These are phyloP conservation scores for Cercis canadensis DNA, from an alignment of 306 rosid genomes.

Conservation along the genomic window DNA sequence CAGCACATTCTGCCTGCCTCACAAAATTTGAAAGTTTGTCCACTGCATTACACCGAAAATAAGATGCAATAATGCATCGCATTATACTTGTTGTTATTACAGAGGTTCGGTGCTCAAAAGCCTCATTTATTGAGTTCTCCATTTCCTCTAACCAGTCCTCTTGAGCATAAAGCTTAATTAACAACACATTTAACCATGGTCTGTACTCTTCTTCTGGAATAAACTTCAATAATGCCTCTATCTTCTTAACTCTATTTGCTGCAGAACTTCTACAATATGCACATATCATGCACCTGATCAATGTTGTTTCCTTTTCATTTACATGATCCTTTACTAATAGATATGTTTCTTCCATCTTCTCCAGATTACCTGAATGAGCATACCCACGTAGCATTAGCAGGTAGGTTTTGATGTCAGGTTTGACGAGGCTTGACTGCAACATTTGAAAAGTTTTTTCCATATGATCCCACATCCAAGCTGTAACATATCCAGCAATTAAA, in stretches of 20 bases:
- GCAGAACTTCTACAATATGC: slow-evolving; percentile 76
- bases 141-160: slow-evolving; percentile 63
- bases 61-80: slow-evolving; percentile 59
- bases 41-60: slow-evolving; percentile 65
- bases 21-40: slow-evolving; percentile 68
- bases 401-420: slow-evolving; percentile 59
- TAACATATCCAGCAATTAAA: slow-evolving; percentile 70
- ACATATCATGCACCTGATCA: slow-evolving; percentile 78
- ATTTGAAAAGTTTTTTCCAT: slow-evolving; percentile 67
- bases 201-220: slow-evolving; percentile 69
- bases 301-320: slow-evolving; percentile 38
- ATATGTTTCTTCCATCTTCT: slow-evolving; percentile 78
- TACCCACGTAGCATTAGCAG: slow-evolving; percentile 81
- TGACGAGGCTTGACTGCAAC: slow-evolving; percentile 52
- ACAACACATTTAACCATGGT: slow-evolving; percentile 77
- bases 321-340: slow-evolving; percentile 53
- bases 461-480: slow-evolving; percentile 84
- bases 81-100: slow-evolving; percentile 42
- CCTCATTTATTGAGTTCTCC: slow-evolving; percentile 76
- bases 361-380: slow-evolving; percentile 66
- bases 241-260: slow-evolving; percentile 56
- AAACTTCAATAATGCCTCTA: slow-evolving; percentile 56
- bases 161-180: slow-evolving; percentile 72
- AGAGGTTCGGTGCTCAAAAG: slow-evolving; percentile 61
- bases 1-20: slow-evolving; percentile 63